Base-by-base conservation (phyloP, 768 basidiomycete genomes). In the Multifurca ochricompacta region DNA sequence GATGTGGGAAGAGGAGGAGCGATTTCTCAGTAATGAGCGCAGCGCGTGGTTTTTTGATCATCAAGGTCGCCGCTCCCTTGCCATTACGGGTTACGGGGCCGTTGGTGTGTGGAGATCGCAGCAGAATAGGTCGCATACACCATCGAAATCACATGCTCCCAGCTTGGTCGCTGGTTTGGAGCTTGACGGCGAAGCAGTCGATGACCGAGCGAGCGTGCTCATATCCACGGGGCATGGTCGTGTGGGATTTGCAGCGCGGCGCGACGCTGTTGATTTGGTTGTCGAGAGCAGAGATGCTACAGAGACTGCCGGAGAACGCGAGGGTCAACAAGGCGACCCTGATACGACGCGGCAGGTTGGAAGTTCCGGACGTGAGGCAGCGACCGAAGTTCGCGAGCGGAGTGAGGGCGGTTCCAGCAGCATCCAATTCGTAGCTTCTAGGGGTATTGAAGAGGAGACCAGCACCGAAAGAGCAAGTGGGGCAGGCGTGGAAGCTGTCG, bases 201-300 rank as follows among this genome's bases (percentile, higher is more conserved):
- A 62, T 37, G 62, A 68, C 6, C 58, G 66, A 19, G 68, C 65
- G 41, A 74, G 74, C 51, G 72, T 78, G 40, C 67, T 44, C n/a
- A 34, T 28, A 21, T 36, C 48, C 21, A 35, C 46, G 16, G 36
- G 27, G 28, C 50, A 32, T 7, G 46, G 44, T 7, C 37, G 44
- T 9, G 28, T 39, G 9, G 39, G 34, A 44, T 42, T 34, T 25
- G 30, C 23, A 61, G 2, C 61, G 64, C 21, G 63, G 13, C 76
- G 80, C 2, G 87, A 97, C 59, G 93, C 94, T 1, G 84, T 97
- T 1, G 95, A 99, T 64, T 74, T 99, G 16, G 78, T 97, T 4
- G 81, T 94, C 0, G 87, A 88, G 63, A 86, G 85, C 63, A 57
- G 66, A 7, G 65, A 72, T 7, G 81, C 82, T 3, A 78, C 75